Conservation (phyloP, 177 flowering plant genomes). For the Vitis hybrid region DNA sequence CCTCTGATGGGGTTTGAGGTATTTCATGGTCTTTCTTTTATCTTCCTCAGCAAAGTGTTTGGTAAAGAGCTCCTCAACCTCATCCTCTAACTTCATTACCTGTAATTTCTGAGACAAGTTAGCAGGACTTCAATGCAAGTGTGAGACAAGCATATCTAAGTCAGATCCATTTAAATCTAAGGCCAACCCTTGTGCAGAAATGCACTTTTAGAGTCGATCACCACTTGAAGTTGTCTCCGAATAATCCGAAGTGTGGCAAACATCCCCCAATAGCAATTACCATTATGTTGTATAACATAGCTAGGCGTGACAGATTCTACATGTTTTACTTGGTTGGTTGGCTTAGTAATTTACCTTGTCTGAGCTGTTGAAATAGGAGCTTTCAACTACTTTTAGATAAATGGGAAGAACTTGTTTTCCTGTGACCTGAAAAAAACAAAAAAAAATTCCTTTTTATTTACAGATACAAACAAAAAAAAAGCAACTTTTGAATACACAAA, state of each 20-base stretch:
- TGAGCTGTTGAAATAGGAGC: constrained; percentile 93
- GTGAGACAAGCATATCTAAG: constrained; percentile 40
- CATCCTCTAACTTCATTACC: constrained; percentile 76
- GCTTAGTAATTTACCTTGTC: constrained; percentile 58
- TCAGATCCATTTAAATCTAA: constrained; percentile 8
- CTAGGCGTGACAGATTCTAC: background rate
- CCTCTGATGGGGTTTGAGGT: constrained; percentile 71
- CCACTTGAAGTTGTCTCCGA: constrained; percentile 39
- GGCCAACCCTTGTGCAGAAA: constrained; percentile 11
- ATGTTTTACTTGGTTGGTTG: background rate
- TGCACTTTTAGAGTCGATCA: constrained; percentile 16
- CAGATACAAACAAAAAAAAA: background rate
- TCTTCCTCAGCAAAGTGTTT: constrained; percentile 78
- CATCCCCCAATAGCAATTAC: constrained; percentile 12
- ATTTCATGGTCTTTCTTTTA: constrained; percentile 76
- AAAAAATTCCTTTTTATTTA: background rate
- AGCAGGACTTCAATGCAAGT: constrained; percentile 9
- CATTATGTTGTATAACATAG: background rate
- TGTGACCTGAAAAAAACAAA: constrained; percentile 59
- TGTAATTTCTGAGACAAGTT: constrained; percentile 35
- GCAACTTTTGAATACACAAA: background rate
- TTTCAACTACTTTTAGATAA: constrained; percentile 88
- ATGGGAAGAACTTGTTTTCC: constrained; percentile 78
- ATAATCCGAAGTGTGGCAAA: constrained; percentile 27
- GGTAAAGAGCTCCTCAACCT: constrained; percentile 80